Evolutionary conservation across 2,329 filamentous ascomycete species (phyloP).

Genomic region (Sporothrix inflata): DNA sequence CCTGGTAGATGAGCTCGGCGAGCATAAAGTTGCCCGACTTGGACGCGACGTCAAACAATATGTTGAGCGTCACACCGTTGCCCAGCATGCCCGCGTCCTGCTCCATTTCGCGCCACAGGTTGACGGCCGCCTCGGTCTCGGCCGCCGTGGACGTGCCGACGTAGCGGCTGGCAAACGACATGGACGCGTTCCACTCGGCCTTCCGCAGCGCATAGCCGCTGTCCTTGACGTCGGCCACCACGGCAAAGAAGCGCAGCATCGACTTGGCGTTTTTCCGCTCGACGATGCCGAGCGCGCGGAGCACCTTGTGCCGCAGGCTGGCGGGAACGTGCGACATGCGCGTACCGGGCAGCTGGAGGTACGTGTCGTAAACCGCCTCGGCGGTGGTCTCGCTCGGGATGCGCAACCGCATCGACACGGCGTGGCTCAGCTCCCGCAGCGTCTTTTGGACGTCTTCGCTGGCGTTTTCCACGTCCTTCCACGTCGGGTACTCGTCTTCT

Average conservation of each 20-base stretch:
- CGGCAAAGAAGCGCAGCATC: conserved; percentile 80
- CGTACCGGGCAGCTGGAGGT: conserved; percentile 55
- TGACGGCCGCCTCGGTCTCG: conserved; percentile 70
- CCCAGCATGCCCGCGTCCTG: conserved; percentile 64
- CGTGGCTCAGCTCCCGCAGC: conserved; percentile 46
- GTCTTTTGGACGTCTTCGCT: conserved; percentile 43
- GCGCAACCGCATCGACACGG: conserved; percentile 48
- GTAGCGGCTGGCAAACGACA: conserved; percentile 77
- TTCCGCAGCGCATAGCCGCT: conserved; percentile 69
- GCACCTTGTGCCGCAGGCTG: conserved; percentile 62
- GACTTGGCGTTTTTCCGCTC: conserved; percentile 58
- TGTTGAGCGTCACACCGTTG: conserved; percentile 85
- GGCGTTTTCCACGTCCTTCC: conserved; percentile 45
- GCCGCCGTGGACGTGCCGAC: conserved; percentile 60
- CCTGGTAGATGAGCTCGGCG: conserved; percentile 80
- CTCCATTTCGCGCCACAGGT: conserved; percentile 91
- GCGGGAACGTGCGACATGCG: conserved; percentile 55
- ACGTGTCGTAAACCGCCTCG: conserved; percentile 53
- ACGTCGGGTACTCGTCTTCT: conserved; percentile 53
- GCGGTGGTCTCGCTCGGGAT: conserved; percentile 48
- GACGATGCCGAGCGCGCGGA: conserved; percentile 69
- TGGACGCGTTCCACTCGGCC: conserved; percentile 81
- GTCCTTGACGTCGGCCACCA: conserved; percentile 81
- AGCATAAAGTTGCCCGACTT: conserved; percentile 83
- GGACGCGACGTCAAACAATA: conserved; percentile 85